Evolutionary conservation across 2,329 filamentous ascomycete genomes (phyloP), one percentile per base, ranked within the genome.

Genomic region (Colletotrichum destructivum): DNA sequence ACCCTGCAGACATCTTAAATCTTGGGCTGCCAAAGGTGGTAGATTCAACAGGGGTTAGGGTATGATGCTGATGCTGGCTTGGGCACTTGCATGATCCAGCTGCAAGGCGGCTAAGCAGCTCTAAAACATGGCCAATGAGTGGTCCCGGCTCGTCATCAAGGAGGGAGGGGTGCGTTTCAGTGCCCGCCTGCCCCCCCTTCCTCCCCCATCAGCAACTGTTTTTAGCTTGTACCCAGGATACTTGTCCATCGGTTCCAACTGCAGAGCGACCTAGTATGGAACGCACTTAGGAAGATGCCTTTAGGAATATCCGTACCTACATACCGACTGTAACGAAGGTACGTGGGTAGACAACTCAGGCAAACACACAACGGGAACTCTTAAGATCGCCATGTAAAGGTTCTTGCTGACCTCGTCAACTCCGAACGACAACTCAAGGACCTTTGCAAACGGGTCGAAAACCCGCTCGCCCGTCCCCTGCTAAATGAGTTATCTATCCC

Each of bases 101-200:
- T 74, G 73, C 73, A 73, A 74, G 71, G 73, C 73, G 73, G 73
- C 73, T 74, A 74, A 73, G 73, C 68, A 74, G 52, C 69, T 72
- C 35, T 62, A 65, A 72, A 69, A 72, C 63, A 61, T 56, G 40
- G 2, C 73, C 71, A 74, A 73, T 74, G 46, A 66, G 16, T 35
- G 16, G 4, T n/a, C 31, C 35, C 31, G 15, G 16, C 26, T 62
- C 44, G 49, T 35, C 69, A 40, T 51, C 49, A 38, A 59, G n/a
- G 69, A 49, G 44, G 55, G 72, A 72, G 60, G 65, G 72, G 64
- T 67, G 66, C 49, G 68, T 73, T 73, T 73, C 68, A 73, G 56
- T 62, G 26, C 57, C 40, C 54, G 49, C 47, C 38, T 44, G 35
- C 40, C 66, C 49, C 66, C 51, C 61, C 31, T 7, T 7, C 31